A percentile compares a stretch with the other conserved stretches of the same genome.
Evolutionary conservation across 768 basidiomycete species (phyloP).

Genomic region (Hericium erinaceus): DNA sequence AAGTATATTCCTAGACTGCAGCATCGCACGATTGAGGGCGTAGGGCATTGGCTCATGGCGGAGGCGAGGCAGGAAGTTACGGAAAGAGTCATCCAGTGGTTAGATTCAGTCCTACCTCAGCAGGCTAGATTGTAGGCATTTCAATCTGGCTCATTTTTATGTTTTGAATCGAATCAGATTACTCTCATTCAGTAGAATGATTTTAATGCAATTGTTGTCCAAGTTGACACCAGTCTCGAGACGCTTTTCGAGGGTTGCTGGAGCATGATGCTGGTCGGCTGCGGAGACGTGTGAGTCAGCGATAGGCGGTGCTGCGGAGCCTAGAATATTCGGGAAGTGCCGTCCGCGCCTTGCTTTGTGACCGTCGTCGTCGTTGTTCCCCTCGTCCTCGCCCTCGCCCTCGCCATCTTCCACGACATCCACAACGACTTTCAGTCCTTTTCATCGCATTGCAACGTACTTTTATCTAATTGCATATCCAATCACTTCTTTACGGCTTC

Average conservation of each 20-base stretch:
- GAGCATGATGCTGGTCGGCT: too few relatives aligned
- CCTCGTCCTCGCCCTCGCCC: slow-evolving; percentile 3
- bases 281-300: not conserved
- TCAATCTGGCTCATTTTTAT: too few relatives aligned
- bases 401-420: slow-evolving; percentile 1
- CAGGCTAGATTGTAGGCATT: not conserved
- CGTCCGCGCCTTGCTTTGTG: not conserved
- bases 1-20: slow-evolving; percentile 44
- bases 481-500: not conserved
- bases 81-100: slow-evolving; percentile 13
- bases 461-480: not conserved
- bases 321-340: not conserved
- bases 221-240: too few relatives aligned
- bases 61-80: slow-evolving; percentile 51
- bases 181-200: too few relatives aligned
- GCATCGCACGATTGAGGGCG: slow-evolving; percentile 41
- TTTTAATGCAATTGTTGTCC: too few relatives aligned
- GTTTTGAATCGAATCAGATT: too few relatives aligned
- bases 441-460: not conserved
- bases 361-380: not conserved
- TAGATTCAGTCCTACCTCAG: not conserved
- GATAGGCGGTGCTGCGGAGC: not conserved
- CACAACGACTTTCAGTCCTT: not conserved
- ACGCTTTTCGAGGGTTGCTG: too few relatives aligned
- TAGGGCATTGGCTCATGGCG: slow-evolving; percentile 64